Conservation (phyloP, 1,139 yeast genomes). For the Suhomyces taliae region DNA sequence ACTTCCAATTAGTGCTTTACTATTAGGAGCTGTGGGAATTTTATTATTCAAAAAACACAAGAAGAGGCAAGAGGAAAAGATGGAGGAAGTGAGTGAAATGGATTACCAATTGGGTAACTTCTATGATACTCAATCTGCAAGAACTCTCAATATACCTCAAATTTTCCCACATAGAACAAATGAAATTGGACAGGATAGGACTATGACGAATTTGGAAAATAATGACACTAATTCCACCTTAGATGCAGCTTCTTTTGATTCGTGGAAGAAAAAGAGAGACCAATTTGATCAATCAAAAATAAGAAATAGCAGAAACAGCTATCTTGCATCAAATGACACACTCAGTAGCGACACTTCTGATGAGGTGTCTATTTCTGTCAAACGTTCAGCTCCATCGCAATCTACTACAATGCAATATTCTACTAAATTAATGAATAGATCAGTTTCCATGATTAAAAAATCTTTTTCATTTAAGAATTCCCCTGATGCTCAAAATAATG, state of each 20-base stretch:
- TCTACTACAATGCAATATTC: slow-evolving; percentile 11
- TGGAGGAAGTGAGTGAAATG: slow-evolving; percentile 27
- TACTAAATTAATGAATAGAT: slow-evolving; percentile 21
- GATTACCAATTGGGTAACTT: slow-evolving; percentile 39
- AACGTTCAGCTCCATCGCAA: slow-evolving; percentile 2
- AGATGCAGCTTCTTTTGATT: slow-evolving; percentile 34
- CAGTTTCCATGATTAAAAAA: slow-evolving; percentile 23
- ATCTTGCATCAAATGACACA: slow-evolving; percentile 34
- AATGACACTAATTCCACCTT: slow-evolving; percentile 46
- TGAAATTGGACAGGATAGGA: not conserved
- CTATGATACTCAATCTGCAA: slow-evolving; percentile 15
- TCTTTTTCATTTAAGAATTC: slow-evolving; percentile 25
- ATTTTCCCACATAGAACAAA: not conserved
- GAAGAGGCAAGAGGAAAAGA: slow-evolving; percentile 12
- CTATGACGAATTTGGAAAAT: slow-evolving; percentile 10
- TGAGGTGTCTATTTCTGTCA: slow-evolving; percentile 4
- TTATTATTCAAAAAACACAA: slow-evolving; percentile 23
- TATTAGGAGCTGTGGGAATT: slow-evolving; percentile 19
- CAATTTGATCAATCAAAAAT: slow-evolving; percentile 38
- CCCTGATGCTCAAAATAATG: slow-evolving; percentile 13
- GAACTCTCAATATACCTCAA: slow-evolving; percentile 7
- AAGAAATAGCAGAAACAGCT: slow-evolving; percentile 22
- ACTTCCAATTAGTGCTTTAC: slow-evolving; percentile 29
- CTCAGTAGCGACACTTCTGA: slow-evolving; percentile 15
- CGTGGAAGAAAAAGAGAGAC: slow-evolving; percentile 55